Evolutionary conservation across 2,329 filamentous ascomycete species (phyloP).

Genomic region (Magnaporthiopsis rhizophila): DNA sequence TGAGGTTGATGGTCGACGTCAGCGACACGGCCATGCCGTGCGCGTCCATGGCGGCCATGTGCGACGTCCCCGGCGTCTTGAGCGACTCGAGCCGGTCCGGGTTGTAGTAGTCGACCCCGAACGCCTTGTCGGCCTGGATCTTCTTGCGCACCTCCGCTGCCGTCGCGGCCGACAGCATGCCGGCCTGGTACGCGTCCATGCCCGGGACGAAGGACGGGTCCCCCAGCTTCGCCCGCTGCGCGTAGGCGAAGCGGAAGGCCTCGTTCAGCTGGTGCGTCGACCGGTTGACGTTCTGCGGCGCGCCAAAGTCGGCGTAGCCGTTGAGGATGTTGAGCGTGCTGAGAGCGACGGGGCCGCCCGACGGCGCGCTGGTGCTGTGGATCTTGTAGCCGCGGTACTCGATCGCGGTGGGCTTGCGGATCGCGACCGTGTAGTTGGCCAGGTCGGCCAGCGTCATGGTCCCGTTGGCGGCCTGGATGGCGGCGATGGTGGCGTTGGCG

Average conservation of each 20-base stretch:
- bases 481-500: slow-evolving; percentile 60
- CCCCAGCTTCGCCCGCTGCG: slow-evolving; percentile 62
- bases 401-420: slow-evolving; percentile 53
- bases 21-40: slow-evolving; percentile 66
- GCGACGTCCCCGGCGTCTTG: slow-evolving; percentile 60
- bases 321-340: slow-evolving; percentile 67
- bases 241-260: slow-evolving; percentile 76
- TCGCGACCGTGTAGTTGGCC: slow-evolving; percentile 60
- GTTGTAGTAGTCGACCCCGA: slow-evolving; percentile 34
- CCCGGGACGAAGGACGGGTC: slow-evolving; percentile 63
- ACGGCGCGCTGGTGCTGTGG: slow-evolving; percentile 60
- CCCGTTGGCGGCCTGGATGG: slow-evolving; percentile 55
- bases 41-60: slow-evolving; percentile 59
- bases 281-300: slow-evolving; percentile 42
- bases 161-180: slow-evolving; percentile 53
- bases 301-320: slow-evolving; percentile 49
- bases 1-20: slow-evolving; percentile 73
- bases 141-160: slow-evolving; percentile 44
- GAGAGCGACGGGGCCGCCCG: slow-evolving; percentile 63
- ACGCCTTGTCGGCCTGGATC: slow-evolving; percentile 32
- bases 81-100: slow-evolving; percentile 37
- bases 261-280: slow-evolving; percentile 77
- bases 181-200: slow-evolving; percentile 49
- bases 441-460: slow-evolving; percentile 72
- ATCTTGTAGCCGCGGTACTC: slow-evolving; percentile 65